Base-by-base conservation (phyloP, 1,139 yeast genomes). In the Diutina siamensis region DNA sequence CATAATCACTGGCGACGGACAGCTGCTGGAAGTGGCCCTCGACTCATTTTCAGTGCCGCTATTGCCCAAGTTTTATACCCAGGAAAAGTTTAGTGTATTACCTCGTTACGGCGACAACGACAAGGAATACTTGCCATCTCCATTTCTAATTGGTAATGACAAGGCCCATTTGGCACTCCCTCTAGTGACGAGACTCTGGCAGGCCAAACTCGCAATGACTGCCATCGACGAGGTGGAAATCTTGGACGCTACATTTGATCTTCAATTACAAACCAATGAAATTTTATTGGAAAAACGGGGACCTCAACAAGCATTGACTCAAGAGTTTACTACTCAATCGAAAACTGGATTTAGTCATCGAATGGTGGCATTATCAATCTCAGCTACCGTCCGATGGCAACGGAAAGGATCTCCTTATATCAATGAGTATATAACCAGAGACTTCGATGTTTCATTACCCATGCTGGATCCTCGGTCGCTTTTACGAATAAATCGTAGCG, bases 281-380 rank as follows among this genome's bases (percentile, higher is more conserved):
- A 38, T 38, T 12, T 25, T 18, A 7, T 17, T 38, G 13, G 19
- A 25, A 8, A n/a, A 9, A n/a, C 4, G 21, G 5, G 42, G 33
- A 15, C 20, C 13, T 1, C n/a, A 19, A 10, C 7, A 22, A 9
- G 20, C 13, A 15, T 3, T 22, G 5, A 25, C 33, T 15, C 42
- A 38, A 13, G 32, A 38, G 13, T 38, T 38, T n/a, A 25, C 42
- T 15, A 38, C 42, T 4, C 28, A 17, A n/a, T 38, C 42, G n/a
- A 38, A 38, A 12, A 25, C 42, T 12, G 42, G 42, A 7, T 38
- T 38, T 9, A 38, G 42, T 18, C 42, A 38, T 17, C 42, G 42
- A 3, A 25, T 27, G 21, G 42, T 38, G 2, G 31, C 17, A 20
- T 31, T 38, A 20, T 8, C 18, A 8, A 25, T 25, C 8, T n/a